phyloP scores from a whole-genome alignment of 108 stramenopile genomes.

The Hondaea fermentalgiana region DNA sequence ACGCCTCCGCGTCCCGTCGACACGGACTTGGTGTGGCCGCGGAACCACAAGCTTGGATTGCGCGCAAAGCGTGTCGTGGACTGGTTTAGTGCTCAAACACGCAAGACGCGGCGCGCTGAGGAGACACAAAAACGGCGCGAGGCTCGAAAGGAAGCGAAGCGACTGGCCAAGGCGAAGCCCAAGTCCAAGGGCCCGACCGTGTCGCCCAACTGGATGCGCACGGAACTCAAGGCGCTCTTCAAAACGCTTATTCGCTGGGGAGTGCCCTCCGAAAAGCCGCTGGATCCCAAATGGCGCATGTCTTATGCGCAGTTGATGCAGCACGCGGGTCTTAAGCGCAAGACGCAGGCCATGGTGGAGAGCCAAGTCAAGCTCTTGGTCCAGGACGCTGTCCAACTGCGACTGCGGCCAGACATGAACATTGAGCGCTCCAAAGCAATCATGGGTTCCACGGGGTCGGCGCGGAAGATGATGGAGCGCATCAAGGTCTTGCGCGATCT shows the following conservation, averaged over 20 bases:
- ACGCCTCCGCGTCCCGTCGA: neutral
- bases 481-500: neutral
- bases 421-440: neutral
- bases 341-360: neutral
- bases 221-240: neutral
- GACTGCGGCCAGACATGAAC: neutral
- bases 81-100: neutral
- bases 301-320: neutral
- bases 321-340: neutral
- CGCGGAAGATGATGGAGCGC: neutral
- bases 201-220: neutral
- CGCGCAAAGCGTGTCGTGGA: neutral
- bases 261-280: neutral
- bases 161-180: neutral
- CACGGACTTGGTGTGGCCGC: neutral
- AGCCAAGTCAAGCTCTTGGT: neutral
- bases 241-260: neutral
- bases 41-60: constrained; percentile 11
- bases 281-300: neutral
- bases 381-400: neutral
- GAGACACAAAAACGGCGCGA: neutral
- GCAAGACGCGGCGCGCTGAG: neutral
- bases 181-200: neutral
- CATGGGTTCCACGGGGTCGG: neutral
- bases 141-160: neutral